Conservation (phyloP, 352 stramenopile genomes). For the Phytophthora tubulina region DNA sequence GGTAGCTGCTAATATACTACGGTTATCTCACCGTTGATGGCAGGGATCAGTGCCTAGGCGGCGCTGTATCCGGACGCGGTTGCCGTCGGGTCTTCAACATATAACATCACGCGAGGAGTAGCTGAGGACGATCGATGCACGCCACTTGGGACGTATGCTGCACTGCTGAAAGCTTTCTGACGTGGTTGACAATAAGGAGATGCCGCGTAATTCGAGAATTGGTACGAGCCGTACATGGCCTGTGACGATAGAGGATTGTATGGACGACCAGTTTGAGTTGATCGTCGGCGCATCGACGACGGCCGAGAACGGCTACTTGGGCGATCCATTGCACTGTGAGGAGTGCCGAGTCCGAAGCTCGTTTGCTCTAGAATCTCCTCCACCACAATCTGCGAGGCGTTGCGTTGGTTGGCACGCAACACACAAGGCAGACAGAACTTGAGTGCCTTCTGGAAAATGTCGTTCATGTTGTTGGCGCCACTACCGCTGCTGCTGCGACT, state of each 20-base stretch:
- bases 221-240: conserved; percentile 21
- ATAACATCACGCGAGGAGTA: conserved; percentile 39
- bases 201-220: conserved; percentile 34
- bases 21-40: conserved; percentile 20
- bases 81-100: conserved; percentile 36
- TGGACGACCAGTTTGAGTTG: conserved; percentile 34
- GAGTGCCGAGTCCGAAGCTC: conserved; percentile 37
- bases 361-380: conserved; percentile 50
- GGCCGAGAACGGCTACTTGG: conserved; percentile 27
- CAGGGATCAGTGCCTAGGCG: conserved; percentile 16
- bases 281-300: conserved; percentile 37
- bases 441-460: conserved; percentile 56
- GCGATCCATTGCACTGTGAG: conserved; percentile 19
- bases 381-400: conserved; percentile 49
- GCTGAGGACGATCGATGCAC: conserved; percentile 33
- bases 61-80: conserved; percentile 29
- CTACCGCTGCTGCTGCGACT: conserved; percentile 39
- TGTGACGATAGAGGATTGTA: conserved; percentile 27
- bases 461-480: conserved; percentile 33
- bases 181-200: conserved; percentile 38
- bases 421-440: conserved; percentile 65
- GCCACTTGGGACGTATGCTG: conserved; percentile 17
- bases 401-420: conserved; percentile 51
- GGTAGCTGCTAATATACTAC: conserved; percentile 28
- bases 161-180: conserved; percentile 41